phyloP scores from a whole-genome alignment of 768 basidiomycete species.

The Tremella fuciformis region DNA sequence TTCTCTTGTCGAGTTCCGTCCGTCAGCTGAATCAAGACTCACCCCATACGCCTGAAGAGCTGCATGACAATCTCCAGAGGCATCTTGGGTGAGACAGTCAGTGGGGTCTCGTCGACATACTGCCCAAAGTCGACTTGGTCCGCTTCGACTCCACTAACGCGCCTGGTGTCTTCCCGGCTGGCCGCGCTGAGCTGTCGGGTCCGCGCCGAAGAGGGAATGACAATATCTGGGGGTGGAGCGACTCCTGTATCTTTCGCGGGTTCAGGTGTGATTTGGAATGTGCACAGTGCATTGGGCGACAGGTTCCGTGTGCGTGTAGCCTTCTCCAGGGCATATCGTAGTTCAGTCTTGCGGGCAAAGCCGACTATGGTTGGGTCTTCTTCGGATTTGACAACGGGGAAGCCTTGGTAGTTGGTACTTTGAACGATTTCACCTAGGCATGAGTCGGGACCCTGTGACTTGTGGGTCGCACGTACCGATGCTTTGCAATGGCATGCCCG shows the following conservation, averaged over 20 bases:
- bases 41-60: conserved; percentile 97
- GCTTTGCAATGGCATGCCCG: conserved; percentile 71
- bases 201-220: conserved; percentile 23
- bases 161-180: conserved; percentile 8
- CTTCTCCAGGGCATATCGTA: conserved; percentile 81
- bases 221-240: conserved; percentile 30
- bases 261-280: conserved; percentile 60
- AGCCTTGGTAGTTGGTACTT: conserved; percentile 77
- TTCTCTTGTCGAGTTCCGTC: no score
- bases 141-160: conserved; percentile 35
- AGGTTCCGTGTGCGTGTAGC: conserved; percentile 65
- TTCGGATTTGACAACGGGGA: conserved; percentile 73
- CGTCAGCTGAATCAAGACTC: conserved; percentile 50
- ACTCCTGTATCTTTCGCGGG: conserved; percentile 12
- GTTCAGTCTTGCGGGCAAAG: conserved; percentile 81
- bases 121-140: conserved; percentile 60
- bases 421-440: conserved; percentile 66
- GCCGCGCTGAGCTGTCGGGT: conserved; percentile 3
- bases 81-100: conserved; percentile 86
- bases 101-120: conserved; percentile 96
- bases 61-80: conserved; percentile 97
- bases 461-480: conserved; percentile 62
- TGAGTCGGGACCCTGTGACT: neutral
- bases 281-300: conserved; percentile 65
- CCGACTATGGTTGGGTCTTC: conserved; percentile 67